A percentile compares a stretch with the other conserved stretches of the same genome.
phyloP scores from a whole-genome alignment of 2,329 filamentous ascomycete species.

The Penicillium glabrum region DNA sequence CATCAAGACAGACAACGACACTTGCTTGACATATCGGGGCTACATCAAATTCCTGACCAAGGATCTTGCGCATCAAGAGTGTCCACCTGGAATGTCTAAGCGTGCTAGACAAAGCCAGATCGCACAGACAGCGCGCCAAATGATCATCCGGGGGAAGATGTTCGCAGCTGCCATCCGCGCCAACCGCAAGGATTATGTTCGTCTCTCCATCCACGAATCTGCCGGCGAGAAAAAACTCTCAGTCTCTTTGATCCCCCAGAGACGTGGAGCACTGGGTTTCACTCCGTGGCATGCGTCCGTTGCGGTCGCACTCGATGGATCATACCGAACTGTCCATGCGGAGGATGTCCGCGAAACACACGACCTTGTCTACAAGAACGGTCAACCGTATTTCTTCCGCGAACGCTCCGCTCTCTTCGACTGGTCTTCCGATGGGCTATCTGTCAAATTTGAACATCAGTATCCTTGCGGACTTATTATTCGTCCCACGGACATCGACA shows the following conservation, averaged over 20 bases:
- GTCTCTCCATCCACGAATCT: constrained; percentile 31
- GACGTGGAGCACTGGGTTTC: constrained; percentile 22
- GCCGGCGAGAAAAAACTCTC: constrained; percentile 28
- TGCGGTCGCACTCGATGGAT: constrained; percentile 29
- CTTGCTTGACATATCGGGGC: constrained; percentile 28
- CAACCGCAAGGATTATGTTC: constrained; percentile 28
- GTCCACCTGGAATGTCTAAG: constrained; percentile 14
- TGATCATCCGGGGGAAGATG: constrained; percentile 29
- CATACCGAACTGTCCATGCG: constrained; percentile 25
- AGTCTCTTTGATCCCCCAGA: constrained; percentile 25
- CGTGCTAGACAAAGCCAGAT: constrained; percentile 18
- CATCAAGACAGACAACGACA: constrained; percentile 29
- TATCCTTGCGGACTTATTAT: constrained; percentile 41
- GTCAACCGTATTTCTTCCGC: constrained; percentile 51
- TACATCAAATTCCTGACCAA: constrained; percentile 31
- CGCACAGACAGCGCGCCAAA: constrained; percentile 22
- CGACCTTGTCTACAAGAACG: constrained; percentile 50
- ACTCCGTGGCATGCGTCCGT: constrained; percentile 39
- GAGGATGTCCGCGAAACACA: constrained; percentile 35
- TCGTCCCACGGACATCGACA: constrained; percentile 21
- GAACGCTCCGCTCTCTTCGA: constrained; percentile 49
- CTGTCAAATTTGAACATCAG: constrained; percentile 45
- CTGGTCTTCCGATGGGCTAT: constrained; percentile 40
- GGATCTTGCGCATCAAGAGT: constrained; percentile 23
- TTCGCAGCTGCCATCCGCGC: constrained; percentile 29